phyloP scores from a whole-genome alignment of 1,139 yeast species.

The Pneumocystis wakefieldiae region DNA sequence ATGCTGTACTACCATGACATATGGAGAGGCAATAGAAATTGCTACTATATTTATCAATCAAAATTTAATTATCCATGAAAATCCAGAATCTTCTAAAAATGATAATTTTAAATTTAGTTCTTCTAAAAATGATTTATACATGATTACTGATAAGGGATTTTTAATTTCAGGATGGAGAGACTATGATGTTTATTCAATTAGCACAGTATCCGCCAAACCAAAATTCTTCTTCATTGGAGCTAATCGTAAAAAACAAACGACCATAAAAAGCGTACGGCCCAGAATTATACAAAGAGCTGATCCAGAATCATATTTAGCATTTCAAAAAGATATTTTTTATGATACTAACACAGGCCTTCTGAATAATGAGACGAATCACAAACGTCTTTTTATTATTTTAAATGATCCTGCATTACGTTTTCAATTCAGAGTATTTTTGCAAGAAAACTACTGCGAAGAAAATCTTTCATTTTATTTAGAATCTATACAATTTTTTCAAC shows the following conservation, averaged over 20 bases:
- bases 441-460: slow-evolving; percentile 54
- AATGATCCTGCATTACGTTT: slow-evolving; percentile 67
- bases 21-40: slow-evolving; percentile 46
- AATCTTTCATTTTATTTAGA: slow-evolving; percentile 58
- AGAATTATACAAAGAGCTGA: not conserved
- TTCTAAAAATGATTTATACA: slow-evolving; percentile 27
- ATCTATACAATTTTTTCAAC: slow-evolving; percentile 26
- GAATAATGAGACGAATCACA: slow-evolving; percentile 9
- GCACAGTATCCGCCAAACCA: not conserved
- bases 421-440: slow-evolving; percentile 50
- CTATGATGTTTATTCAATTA: not conserved
- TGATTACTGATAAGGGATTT: slow-evolving; percentile 28
- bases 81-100: slow-evolving; percentile 20
- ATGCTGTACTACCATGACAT: slow-evolving; percentile 56
- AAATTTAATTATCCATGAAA: slow-evolving; percentile 34
- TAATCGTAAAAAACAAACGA: not conserved
- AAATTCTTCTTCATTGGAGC: not conserved
- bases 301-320: not conserved
- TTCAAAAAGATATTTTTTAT: not conserved
- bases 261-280: not conserved
- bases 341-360: not conserved
- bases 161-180: slow-evolving; percentile 28
- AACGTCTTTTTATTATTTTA: slow-evolving; percentile 35
- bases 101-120: slow-evolving; percentile 18
- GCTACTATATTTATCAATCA: slow-evolving; percentile 41